Evolutionary conservation across 257 asterid genomes (phyloP), one percentile per base, ranked within the genome.

Genomic region (Craterostigma plantagineum): DNA sequence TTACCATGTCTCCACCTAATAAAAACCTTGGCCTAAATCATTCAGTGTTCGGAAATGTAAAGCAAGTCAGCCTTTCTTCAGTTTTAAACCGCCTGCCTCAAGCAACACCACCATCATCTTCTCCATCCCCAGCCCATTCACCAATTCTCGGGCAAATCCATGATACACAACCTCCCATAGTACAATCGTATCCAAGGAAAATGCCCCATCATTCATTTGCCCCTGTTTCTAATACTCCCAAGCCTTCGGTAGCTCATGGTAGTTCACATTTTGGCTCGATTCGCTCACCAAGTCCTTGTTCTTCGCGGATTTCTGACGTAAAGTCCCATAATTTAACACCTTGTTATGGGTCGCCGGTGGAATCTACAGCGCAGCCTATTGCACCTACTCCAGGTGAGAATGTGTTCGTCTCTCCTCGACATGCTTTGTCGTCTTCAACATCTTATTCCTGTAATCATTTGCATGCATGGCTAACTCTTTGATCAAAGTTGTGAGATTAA

Each of bases 1-100:
- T 78, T 48, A 46, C 58, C 23, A 65, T 65, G 18, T 49, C 71
- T 18, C 53, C 69, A 38, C 48, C 49, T 38, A 23, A 23, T 2
- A 58, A 54, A 50, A 78, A 75, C 61, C 82, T 75, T 46, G 92
- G 92, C 50, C 82, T 78, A 16, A 54, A 78, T 50, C 61, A 57
- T 61, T 40, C 64, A 33, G 57, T 64, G 18, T 78, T 75, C 57
- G 92, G 92, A 38, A 60, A 69, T 42, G 92, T 78, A 48, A 75
- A 75, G 66, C 73, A 62, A 56, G 61, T 78, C 36, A 57, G 68
- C 16, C 49, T 78, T 36, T 71, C 92, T 16, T 64, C 86, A 38
- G 52, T 42, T 53, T 58, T 71, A 27, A 61, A 63, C 46, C 62
- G 42, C 52, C 56, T 80, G 34, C 53, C 52, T 48, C 50, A 55